Evolutionary conservation across 2,329 filamentous ascomycete species (phyloP).

Genomic region (Trichoderma asperellum): DNA sequence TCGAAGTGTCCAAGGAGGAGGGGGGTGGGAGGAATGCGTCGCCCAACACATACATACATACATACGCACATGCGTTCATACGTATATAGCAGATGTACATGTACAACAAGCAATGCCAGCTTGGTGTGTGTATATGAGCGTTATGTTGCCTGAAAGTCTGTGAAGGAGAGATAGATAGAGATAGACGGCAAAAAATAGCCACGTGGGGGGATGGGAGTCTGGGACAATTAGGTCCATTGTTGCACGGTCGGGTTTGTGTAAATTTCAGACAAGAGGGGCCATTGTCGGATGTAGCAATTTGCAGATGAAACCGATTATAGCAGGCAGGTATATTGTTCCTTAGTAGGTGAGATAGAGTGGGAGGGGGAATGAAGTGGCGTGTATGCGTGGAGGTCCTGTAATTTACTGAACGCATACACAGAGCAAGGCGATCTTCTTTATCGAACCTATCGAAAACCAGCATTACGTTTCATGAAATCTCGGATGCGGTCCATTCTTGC

Average conservation of each 20-base stretch:
- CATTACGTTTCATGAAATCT: constrained; percentile 44
- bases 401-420: neutral
- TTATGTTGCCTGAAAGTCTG: neutral
- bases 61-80: neutral
- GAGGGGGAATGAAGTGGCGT: neutral
- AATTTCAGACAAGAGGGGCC: neutral
- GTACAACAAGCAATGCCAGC: neutral
- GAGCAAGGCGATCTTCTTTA: neutral
- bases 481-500: constrained; percentile 46
- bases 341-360: neutral
- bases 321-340: neutral
- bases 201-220: constrained; percentile 2
- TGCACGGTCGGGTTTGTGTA: neutral
- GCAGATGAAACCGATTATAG: neutral
- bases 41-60: constrained; percentile 16
- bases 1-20: neutral
- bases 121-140: neutral
- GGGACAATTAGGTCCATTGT: neutral
- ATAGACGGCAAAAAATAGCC: neutral
- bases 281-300: constrained; percentile 5
- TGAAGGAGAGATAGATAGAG: neutral
- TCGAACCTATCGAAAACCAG: constrained; percentile 30
- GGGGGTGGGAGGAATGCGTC: constrained; percentile 20
- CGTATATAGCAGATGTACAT: neutral
- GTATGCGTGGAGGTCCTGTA: neutral